A percentile compares a stretch with the other conserved stretches of the same genome.
phyloP scores from a whole-genome alignment of 352 stramenopile genomes.

The Phytophthora cryptogea region DNA sequence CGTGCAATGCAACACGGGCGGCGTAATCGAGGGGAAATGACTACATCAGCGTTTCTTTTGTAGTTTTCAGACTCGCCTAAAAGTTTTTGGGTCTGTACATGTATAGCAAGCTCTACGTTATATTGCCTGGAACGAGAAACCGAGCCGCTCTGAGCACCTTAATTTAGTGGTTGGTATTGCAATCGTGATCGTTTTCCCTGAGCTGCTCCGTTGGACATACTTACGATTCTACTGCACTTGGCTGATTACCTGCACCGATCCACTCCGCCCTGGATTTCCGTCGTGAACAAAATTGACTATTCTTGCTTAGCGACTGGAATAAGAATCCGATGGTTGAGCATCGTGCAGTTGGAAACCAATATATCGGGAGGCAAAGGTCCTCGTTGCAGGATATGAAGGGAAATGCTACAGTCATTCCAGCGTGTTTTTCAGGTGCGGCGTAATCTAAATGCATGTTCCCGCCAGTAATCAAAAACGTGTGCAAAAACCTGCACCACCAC shows the following conservation, averaged over 20 bases:
- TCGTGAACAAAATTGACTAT: background rate
- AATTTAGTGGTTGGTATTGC: background rate
- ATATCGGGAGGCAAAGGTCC: background rate
- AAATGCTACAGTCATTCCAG: too few relatives aligned
- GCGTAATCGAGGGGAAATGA: conserved; percentile 6
- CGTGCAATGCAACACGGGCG: conserved; percentile 5
- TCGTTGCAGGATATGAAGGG: background rate
- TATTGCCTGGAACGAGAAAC: background rate
- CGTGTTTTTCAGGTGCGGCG: too few relatives aligned
- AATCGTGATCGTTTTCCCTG: background rate
- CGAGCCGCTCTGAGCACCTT: background rate
- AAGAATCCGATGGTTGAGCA: background rate
- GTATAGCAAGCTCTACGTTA: too few relatives aligned
- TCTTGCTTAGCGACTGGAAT: background rate
- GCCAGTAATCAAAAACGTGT: too few relatives aligned
- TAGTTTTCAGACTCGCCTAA: background rate
- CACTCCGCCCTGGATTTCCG: background rate
- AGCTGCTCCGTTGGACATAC: background rate
- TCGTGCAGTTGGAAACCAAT: background rate
- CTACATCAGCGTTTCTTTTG: background rate
- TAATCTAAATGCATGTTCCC: too few relatives aligned
- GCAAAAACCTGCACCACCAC: too few relatives aligned
- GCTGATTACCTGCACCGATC: background rate
- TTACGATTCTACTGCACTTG: background rate
- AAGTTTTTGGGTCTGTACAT: too few relatives aligned